Base-by-base conservation (phyloP, 352 stramenopile genomes). In the Phytophthora ohioensis region DNA sequence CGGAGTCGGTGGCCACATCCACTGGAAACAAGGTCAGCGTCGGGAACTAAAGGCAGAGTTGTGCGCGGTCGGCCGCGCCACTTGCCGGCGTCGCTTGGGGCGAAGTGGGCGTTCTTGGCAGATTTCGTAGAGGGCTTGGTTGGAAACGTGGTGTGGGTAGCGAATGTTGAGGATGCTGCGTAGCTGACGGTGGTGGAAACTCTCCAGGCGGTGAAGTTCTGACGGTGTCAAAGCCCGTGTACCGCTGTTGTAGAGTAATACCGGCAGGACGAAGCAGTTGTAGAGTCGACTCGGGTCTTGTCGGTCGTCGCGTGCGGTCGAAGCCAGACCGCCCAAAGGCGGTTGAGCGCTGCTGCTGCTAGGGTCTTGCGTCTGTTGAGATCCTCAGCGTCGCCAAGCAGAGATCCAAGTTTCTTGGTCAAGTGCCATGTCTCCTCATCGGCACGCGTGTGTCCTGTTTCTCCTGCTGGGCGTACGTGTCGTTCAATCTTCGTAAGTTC, bases 311-410 rank as follows among this genome's bases (percentile, higher is more conserved):
- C 46, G 12, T 11, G 49, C 53, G 56, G 57, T 4, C 56, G 64
- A 30, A 62, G n/a, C 47, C 64, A 72, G 17, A 72, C 10, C 7
- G 34, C 62, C 64, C 47, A 71, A 39, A 71, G 48, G 2, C 34
- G 64, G 27, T 66, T 49, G 1, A 72, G 51, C 11, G 64, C 56
- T 27, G 64, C 57, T 0, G 64, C 47, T 0, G 64, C 45, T 5
- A 71, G 41, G 17, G 30, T 71, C 12, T 71, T 70, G 35, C 53
- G 62, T 0, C 62, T 21, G 35, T 42, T 43, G 27, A 64, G 0
- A 35, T 64, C 52, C 53, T 69, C 62, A 2, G 36, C 6, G 31
- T 60, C 63, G 7, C 63, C 36, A 12, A 70, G 46, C 1, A 64
- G 54, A 12, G 46, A 70, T 1, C 63, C 45, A 11, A 70, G 30